Evolutionary conservation across 129 eudicot species (phyloP), one percentile per base, ranked within the genome.

Genomic region (Apium graveolens): DNA sequence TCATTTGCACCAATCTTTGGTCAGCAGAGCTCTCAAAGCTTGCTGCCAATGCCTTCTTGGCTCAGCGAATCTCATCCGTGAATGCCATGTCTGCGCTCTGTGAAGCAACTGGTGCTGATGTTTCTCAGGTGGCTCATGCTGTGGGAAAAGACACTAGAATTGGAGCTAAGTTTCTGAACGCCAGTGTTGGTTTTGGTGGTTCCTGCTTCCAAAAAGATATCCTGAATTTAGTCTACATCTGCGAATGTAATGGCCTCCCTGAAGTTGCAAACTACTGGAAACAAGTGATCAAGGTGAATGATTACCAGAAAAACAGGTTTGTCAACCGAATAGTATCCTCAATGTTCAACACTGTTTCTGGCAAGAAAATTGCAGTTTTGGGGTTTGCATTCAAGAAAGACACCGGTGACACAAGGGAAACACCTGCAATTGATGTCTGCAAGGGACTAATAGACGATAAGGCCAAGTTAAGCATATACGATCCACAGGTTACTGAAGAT

Each of bases 321-420:
- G 97, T 91, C 35, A 91, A 91, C 85, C 78, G 90, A 43, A 79
- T 91, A 3, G 93, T 91, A 62, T 86, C 97, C 1, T 91, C 93
- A 2, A 91, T 91, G 97, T 91, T 91, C 79, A 91, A 91, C 83
- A 91, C 97, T 0, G 91, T 91, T 18, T 85, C 93, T 0, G 91
- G 97, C 10, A 91, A 91, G 77, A 91, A 91, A 83, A 84, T 91
- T 68, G 91, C 93, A 1, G 65, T 91, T 68, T 80, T 91, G n/a
- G 97, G 97, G 3, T 91, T 91, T 37, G 93, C 93, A 11, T 91
- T 91, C 80, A 91, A 91, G 89, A 91, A 91, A 83, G 96, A 91
- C 66, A 91, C 96, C 0, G 93, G 93, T 1, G 97, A 91, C 82
- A 89, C 97, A 0, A 84, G 97, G 79, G 97, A 91, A 80, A 91